A percentile compares a stretch with the other conserved stretches of the same genome.
phyloP scores from a whole-genome alignment of 257 asterid species.

The Dorcoceras hygrometricum region DNA sequence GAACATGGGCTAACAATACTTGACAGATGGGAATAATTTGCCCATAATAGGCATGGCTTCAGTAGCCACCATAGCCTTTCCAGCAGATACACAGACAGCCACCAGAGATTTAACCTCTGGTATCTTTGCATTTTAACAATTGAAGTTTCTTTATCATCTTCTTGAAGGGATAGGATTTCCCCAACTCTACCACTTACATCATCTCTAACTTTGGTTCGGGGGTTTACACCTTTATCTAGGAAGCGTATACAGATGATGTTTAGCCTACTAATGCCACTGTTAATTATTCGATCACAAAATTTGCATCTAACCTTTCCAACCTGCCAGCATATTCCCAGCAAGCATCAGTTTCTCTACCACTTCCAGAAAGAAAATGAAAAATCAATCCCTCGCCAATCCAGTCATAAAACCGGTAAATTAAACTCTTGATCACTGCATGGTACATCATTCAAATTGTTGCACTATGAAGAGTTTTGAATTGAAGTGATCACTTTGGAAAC shows the following conservation, averaged over 20 bases:
- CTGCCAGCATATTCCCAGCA: slow-evolving; percentile 96
- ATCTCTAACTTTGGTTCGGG: slow-evolving; percentile 85
- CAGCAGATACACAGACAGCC: slow-evolving; percentile 31
- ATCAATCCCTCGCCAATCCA: slow-evolving; percentile 11
- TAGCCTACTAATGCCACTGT: slow-evolving; percentile 88
- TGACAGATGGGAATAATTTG: slow-evolving; percentile 37
- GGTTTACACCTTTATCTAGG: slow-evolving; percentile 95
- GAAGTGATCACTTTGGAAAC: no score
- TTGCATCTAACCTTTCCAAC: slow-evolving; percentile 79
- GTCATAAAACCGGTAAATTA: not conserved
- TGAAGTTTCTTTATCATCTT: slow-evolving; percentile 52
- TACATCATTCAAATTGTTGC: not conserved
- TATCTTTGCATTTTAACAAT: slow-evolving; percentile 41
- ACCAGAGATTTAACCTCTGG: slow-evolving; percentile 42
- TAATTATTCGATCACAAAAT: slow-evolving; percentile 78
- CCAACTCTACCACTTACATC: slow-evolving; percentile 72
- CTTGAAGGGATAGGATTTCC: slow-evolving; percentile 62
- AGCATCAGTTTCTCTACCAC: slow-evolving; percentile 89
- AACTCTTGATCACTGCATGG: not conserved
- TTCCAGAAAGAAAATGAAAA: slow-evolving; percentile 28
- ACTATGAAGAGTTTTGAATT: not conserved
- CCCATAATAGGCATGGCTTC: slow-evolving; percentile 41
- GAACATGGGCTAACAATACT: no score
- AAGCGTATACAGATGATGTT: slow-evolving; percentile 81
- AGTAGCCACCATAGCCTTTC: slow-evolving; percentile 27